Percentiles rank a stretch among this genome's conserved stretches.
Evolutionary conservation across 1,284 basidiomycete species (phyloP).

Genomic region (Tremellales sp.): DNA sequence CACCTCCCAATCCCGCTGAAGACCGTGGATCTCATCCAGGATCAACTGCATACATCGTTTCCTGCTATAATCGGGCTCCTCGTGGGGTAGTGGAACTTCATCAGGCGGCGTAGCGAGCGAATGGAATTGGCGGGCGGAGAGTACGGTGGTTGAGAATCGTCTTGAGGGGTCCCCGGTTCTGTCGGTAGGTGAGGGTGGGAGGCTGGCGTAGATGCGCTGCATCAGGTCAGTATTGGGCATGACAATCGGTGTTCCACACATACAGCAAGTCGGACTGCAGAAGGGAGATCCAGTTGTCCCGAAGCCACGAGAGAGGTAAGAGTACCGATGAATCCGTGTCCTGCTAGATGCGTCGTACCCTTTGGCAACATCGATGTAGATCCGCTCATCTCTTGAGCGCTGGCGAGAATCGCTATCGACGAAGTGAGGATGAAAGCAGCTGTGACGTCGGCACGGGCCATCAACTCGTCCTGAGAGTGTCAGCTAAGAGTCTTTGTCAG

Average conservation of each 20-base stretch:
- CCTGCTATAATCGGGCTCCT: constrained; percentile 18
- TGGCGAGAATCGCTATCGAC: constrained; percentile 45
- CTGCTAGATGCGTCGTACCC: constrained; percentile 41
- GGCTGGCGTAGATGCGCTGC: constrained; percentile 38
- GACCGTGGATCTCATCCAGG: constrained; percentile 40
- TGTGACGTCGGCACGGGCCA: constrained; percentile 44
- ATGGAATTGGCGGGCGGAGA: constrained; percentile 44
- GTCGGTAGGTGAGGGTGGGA: constrained; percentile 31
- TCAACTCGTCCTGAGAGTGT: constrained; percentile 39
- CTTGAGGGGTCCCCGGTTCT: constrained; percentile 11
- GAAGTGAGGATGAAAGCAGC: constrained; percentile 46
- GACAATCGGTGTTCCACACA: constrained; percentile 7
- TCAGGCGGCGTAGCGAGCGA: constrained; percentile 39
- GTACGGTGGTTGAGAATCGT: constrained; percentile 38
- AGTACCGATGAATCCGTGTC: constrained; percentile 47
- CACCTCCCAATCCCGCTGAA: constrained; percentile 36
- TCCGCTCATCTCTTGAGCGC: constrained; percentile 38
- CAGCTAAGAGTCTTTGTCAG: background rate
- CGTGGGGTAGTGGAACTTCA: constrained; percentile 19
- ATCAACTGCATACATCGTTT: constrained; percentile 45
- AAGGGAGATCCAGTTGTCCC: constrained; percentile 40
- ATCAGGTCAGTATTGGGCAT: background rate
- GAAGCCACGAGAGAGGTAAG: constrained; percentile 45
- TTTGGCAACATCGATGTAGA: constrained; percentile 30
- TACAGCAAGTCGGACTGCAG: constrained; percentile 41